A percentile compares a stretch with the other conserved stretches of the same genome.
These are phyloP conservation scores for Anthracocystis setariae DNA, from an alignment of 1,284 basidiomycete species.

Conservation along the genomic window DNA sequence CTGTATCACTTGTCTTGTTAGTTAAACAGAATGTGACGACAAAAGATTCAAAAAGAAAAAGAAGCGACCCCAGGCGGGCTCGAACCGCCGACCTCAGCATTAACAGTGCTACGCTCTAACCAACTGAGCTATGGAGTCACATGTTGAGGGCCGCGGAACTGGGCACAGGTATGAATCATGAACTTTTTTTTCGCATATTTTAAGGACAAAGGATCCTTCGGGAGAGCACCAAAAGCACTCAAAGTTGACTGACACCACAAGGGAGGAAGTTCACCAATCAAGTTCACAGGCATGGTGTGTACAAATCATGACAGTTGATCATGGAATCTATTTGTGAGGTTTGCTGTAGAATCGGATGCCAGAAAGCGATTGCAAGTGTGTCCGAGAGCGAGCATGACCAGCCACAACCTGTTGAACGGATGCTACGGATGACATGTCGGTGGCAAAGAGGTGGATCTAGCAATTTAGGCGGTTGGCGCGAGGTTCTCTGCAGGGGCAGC, in stretches of 20 bases:
- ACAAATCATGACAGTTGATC: neutral
- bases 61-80: constrained; percentile 50
- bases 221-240: no score
- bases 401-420: neutral
- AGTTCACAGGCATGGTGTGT: neutral
- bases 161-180: no score
- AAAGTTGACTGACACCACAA: no score
- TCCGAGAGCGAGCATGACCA: neutral
- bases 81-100: constrained; percentile 59
- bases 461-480: constrained; percentile 11
- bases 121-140: constrained; percentile 53
- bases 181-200: no score
- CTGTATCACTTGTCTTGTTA: no score
- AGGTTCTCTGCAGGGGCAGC: constrained; percentile 21
- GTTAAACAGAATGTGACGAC: no score
- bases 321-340: constrained; percentile 11
- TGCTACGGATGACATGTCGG: neutral
- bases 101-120: constrained; percentile 60
- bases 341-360: constrained; percentile 5
- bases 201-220: no score
- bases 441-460: neutral
- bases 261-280: no score
- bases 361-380: constrained; percentile 5
- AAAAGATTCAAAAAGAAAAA: no score
- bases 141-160: no score